Evolutionary conservation across 2,329 filamentous ascomycete species (phyloP).

Genomic region (Cladorrhinum sp.): DNA sequence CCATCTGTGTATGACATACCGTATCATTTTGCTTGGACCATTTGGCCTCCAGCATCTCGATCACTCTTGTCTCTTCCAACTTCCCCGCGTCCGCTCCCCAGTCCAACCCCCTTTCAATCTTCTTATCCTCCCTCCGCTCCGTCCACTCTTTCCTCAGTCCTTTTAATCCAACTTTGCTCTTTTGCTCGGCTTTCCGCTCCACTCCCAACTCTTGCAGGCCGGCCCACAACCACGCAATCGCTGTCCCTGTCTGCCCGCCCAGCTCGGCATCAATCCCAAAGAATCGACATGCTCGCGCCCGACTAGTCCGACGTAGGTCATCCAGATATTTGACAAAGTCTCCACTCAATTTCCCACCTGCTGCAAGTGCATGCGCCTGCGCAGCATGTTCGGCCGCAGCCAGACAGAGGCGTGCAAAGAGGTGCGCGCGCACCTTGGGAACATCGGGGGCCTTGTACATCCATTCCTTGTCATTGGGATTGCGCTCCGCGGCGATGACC

Average conservation of each 20-base stretch:
- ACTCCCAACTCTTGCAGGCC: constrained; percentile 73
- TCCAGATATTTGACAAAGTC: constrained; percentile 70
- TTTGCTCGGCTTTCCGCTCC: constrained; percentile 43
- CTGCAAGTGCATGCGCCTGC: constrained; percentile 54
- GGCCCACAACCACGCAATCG: constrained; percentile 80
- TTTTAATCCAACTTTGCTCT: constrained; percentile 56
- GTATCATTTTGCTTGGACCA: constrained; percentile 94
- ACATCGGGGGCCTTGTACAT: constrained; percentile 91
- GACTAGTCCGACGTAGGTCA: constrained; percentile 69
- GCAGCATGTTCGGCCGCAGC: constrained; percentile 85
- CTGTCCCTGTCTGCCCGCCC: constrained; percentile 75
- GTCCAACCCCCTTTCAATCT: constrained; percentile 66
- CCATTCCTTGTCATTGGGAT: constrained; percentile 85
- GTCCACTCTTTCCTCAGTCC: constrained; percentile 70
- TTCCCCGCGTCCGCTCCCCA: constrained; percentile 85
- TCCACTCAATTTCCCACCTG: constrained; percentile 56
- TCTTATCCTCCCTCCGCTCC: constrained; percentile 75
- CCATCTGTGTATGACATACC: constrained; percentile 45
- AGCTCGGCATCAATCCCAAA: constrained; percentile 87
- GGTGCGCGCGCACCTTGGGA: constrained; percentile 80
- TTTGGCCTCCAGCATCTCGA: constrained; percentile 83
- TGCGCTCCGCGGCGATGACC: constrained; percentile 74
- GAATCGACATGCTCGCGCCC: constrained; percentile 85
- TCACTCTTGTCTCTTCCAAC: constrained; percentile 77
- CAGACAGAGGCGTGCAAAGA: constrained; percentile 84